Conservation (phyloP, 306 rosid genomes). For the Trifolium subterraneum region DNA sequence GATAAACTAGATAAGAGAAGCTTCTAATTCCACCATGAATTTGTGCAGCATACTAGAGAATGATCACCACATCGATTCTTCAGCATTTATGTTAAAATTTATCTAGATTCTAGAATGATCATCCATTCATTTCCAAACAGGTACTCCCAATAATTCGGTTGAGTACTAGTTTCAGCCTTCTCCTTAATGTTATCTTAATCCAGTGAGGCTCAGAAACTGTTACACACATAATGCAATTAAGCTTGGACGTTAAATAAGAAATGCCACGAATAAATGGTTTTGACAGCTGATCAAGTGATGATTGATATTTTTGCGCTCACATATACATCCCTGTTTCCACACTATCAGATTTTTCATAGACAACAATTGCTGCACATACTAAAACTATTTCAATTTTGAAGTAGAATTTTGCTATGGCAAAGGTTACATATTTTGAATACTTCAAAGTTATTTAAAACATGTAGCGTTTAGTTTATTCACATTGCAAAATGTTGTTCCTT, state of each 20-base stretch:
- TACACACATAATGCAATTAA: slow-evolving; percentile 9
- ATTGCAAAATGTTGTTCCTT: slow-evolving; percentile 18
- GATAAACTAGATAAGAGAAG: background rate
- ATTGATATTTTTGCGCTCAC: slow-evolving; percentile 4
- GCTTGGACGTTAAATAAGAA: slow-evolving; percentile 13
- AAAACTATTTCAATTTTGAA: background rate
- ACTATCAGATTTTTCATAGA: slow-evolving; percentile 1
- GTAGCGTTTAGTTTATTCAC: slow-evolving; percentile 24
- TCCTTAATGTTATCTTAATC: slow-evolving; percentile 19
- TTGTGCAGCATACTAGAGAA: background rate
- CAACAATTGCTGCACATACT: slow-evolving; percentile 16
- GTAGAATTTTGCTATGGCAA: slow-evolving; percentile 30
- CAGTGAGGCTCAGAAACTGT: slow-evolving; percentile 9
- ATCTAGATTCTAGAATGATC: background rate
- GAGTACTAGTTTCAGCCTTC: slow-evolving; percentile 7
- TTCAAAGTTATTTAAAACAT: slow-evolving; percentile 1
- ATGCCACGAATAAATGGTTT: slow-evolving; percentile 4
- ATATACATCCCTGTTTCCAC: background rate
- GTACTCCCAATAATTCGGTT: background rate
- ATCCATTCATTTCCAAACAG: background rate
- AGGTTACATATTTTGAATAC: slow-evolving; percentile 26
- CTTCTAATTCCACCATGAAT: slow-evolving; percentile 6
- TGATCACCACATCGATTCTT: background rate
- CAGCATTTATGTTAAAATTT: background rate
- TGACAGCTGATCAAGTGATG: slow-evolving; percentile 15